Evolutionary conservation across 257 asterid species (phyloP).

Genomic region (Forsythia viridissima): DNA sequence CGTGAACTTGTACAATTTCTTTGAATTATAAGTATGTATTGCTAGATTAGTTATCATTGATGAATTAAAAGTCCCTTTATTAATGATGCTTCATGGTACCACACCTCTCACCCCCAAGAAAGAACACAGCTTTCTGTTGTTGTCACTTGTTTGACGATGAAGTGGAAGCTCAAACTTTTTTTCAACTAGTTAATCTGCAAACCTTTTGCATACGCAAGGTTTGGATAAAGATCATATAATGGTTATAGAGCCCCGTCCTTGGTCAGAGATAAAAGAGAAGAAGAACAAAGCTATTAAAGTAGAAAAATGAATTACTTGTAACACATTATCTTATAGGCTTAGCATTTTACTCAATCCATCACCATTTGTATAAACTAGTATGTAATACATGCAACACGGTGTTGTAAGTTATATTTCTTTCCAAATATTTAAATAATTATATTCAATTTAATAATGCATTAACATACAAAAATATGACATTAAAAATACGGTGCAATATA

Average conservation of each 20-base stretch:
- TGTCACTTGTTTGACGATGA: slow-evolving; percentile 3
- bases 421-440: no score
- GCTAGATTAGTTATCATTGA: slow-evolving; percentile 14
- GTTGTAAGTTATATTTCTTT: no score
- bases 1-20: slow-evolving; percentile 2
- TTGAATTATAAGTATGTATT: slow-evolving; percentile 13
- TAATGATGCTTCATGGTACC: slow-evolving; percentile 5
- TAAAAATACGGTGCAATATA: no score
- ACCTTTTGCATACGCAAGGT: background rate
- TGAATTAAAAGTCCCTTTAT: slow-evolving; percentile 7
- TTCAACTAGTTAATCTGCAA: slow-evolving; percentile 4
- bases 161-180: slow-evolving; percentile 7
- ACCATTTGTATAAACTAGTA: no score
- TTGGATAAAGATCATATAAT: slow-evolving; percentile 3
- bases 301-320: slow-evolving; percentile 2
- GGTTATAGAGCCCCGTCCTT: background rate
- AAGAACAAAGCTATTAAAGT: background rate
- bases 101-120: background rate
- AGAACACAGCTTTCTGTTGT: slow-evolving; percentile 4
- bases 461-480: no score
- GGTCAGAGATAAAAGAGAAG: no score
- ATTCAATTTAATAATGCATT: no score
- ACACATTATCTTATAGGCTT: background rate
- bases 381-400: no score
- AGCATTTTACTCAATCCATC: no score